Evolutionary conservation across 2,329 filamentous ascomycete genomes (phyloP).

Genomic region (Sporothrix brunneoviolacea): DNA sequence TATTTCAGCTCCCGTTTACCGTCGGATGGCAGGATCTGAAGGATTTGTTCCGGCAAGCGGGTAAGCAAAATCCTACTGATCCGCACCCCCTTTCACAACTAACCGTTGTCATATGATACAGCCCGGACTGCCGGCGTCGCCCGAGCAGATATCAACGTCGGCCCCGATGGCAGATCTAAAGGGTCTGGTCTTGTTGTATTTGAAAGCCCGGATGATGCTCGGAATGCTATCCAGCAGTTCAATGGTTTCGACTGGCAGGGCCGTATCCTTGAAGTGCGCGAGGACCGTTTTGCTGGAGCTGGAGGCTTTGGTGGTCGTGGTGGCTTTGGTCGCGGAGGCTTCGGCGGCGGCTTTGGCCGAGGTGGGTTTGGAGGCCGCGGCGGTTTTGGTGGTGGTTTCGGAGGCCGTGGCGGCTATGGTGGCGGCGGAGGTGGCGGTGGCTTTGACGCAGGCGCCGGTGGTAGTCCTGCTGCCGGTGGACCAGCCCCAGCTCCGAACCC

Average conservation of each 20-base stretch:
- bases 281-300: constrained; percentile 80
- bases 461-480: constrained; percentile 42
- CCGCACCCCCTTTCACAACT: neutral
- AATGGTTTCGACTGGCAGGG: constrained; percentile 99
- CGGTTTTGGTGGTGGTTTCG: constrained; percentile 31
- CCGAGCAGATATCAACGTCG: constrained; percentile 89
- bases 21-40: constrained; percentile 99
- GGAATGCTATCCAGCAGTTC: constrained; percentile 93
- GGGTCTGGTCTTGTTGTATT: constrained; percentile 96
- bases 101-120: constrained; percentile 20
- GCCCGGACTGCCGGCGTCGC: constrained; percentile 71
- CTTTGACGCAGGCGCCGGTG: constrained; percentile 41
- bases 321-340: constrained; percentile 51
- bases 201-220: constrained; percentile 88
- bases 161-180: constrained; percentile 88
- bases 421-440: constrained; percentile 32
- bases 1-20: constrained; percentile 78
- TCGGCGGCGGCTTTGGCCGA: constrained; percentile 45
- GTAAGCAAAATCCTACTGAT: constrained; percentile 47
- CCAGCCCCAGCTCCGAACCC: constrained; percentile 56
- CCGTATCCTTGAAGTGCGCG: constrained; percentile 83
- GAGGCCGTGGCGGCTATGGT: constrained; percentile 36
- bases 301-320: constrained; percentile 48
- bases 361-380: constrained; percentile 39
- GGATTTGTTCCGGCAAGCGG: constrained; percentile 95